A percentile compares a stretch with the other conserved stretches of the same genome.
phyloP scores from a whole-genome alignment of 2,329 filamentous ascomycete species.

The Pseudopithomyces chartarum region DNA sequence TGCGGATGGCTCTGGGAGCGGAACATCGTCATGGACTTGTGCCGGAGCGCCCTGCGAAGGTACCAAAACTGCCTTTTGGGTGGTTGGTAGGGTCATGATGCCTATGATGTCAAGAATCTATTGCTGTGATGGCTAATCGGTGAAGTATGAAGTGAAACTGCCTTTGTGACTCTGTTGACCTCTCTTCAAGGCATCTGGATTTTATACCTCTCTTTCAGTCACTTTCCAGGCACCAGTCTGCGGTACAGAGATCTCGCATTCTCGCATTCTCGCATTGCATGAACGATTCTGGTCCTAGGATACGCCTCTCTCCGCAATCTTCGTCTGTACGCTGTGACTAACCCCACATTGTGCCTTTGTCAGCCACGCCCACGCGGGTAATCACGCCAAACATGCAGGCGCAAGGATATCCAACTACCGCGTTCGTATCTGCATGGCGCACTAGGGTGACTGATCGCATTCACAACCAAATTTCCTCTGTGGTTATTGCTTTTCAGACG shows the following conservation, averaged over 20 bases:
- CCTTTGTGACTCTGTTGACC: background rate
- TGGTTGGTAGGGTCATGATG: background rate
- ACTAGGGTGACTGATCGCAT: background rate
- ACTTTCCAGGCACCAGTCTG: background rate
- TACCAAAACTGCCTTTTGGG: constrained; percentile 24
- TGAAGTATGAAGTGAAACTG: background rate
- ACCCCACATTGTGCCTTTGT: background rate
- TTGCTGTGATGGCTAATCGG: background rate
- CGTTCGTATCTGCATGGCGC: background rate
- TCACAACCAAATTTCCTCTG: background rate
- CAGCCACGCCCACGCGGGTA: background rate
- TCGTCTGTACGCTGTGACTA: background rate
- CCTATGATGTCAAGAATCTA: background rate
- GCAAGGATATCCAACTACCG: background rate
- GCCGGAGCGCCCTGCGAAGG: constrained; percentile 12
- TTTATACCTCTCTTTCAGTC: background rate
- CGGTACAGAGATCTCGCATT: background rate
- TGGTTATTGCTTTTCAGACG: no score
- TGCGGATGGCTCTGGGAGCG: constrained; percentile 27
- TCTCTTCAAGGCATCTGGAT: background rate
- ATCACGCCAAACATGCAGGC: constrained; percentile 1
- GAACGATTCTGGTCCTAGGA: background rate
- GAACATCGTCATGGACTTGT: constrained; percentile 20
- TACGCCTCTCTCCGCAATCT: background rate
- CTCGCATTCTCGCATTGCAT: constrained; percentile 2